Percentiles rank a stretch among this genome's conserved stretches.
These are phyloP conservation scores for Auriscalpium orientale DNA, from an alignment of 768 basidiomycete genomes.

Conservation along the genomic window DNA sequence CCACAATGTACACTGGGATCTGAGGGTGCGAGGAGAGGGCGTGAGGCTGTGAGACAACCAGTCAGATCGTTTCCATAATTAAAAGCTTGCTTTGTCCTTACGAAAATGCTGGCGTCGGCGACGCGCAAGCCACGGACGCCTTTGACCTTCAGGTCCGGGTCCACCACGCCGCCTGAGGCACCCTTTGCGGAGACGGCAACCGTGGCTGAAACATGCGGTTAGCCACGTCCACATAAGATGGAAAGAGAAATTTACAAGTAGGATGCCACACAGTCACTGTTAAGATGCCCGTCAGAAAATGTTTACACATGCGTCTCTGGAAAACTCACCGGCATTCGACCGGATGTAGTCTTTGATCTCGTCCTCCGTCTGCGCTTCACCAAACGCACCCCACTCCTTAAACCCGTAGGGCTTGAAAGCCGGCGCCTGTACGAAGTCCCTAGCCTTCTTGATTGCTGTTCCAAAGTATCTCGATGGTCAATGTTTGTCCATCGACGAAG, in stretches of 20 bases:
- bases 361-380: constrained; percentile 8
- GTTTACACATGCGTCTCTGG: too few relatives aligned
- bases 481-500: not conserved
- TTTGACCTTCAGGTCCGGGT: constrained; percentile 32
- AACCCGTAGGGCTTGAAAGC: not conserved
- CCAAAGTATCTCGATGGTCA: not conserved
- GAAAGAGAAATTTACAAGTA: not conserved
- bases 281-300: constrained; percentile 19
- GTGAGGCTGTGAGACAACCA: not conserved
- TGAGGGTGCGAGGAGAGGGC: constrained; percentile 8
- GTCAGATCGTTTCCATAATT: not conserved
- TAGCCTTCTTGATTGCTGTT: not conserved
- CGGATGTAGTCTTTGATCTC: constrained; percentile 14
- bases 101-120: constrained; percentile 19
- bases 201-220: not conserved
- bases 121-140: constrained; percentile 36
- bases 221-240: not conserved
- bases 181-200: constrained; percentile 5
- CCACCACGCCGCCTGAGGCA: constrained; percentile 30
- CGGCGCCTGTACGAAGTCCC: not conserved
- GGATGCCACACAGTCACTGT: constrained; percentile 19
- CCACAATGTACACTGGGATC: constrained; percentile 4
- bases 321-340: not conserved
- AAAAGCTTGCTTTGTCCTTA: not conserved
- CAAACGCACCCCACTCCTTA: not conserved